Evolutionary conservation across 2,329 filamentous ascomycete genomes (phyloP), one percentile per base, ranked within the genome.

Genomic region (Trichoderma koningiopsis): DNA sequence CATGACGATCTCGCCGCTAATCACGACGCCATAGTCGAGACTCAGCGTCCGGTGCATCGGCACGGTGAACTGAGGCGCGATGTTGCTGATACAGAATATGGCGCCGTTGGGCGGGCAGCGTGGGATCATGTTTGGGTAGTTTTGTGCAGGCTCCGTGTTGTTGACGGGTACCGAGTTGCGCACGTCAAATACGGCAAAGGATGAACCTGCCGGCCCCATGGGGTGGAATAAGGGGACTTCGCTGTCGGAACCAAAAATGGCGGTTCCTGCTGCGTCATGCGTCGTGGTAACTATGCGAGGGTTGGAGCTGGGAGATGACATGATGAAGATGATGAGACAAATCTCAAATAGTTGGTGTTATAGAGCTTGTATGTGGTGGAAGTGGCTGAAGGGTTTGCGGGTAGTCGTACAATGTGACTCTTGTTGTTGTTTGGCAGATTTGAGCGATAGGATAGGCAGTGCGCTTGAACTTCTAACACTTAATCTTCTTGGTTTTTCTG

Each of bases 21-120:
- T 16, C 19, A 84, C 76, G 35, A 80, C 73, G 19, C 72, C 74
- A 65, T 83, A 83, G 71, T 84, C 82, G 6, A 82, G 71, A 61
- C 76, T 83, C 35, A 76, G 59, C 0, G 82, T 83, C 11, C 82
- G 80, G 70, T 83, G 82, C 79, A 83, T 81, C 1, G 81, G 81
- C 6, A 74, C 76, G 56, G 68, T 73, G 24, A 66, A 73, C 0
- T 71, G 72, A 5, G 78, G 77, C 22, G 75, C 73, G 61, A 80
- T 74, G 71, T 81, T 73, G 2, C 73, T 74, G 52, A 80, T 70
- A 67, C 76, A 74, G 71, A 82, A 81, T 22, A 77, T 70, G 24
- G 78, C 72, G 16, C 81, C 82, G 5, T 68, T 47, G 0, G 77
- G 78, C 7, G 79, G 74, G n/a, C 78, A 79, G 27, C 79, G 77